Conservation (phyloP, 805 yeast genomes). For the Ogataea saltuana region DNA sequence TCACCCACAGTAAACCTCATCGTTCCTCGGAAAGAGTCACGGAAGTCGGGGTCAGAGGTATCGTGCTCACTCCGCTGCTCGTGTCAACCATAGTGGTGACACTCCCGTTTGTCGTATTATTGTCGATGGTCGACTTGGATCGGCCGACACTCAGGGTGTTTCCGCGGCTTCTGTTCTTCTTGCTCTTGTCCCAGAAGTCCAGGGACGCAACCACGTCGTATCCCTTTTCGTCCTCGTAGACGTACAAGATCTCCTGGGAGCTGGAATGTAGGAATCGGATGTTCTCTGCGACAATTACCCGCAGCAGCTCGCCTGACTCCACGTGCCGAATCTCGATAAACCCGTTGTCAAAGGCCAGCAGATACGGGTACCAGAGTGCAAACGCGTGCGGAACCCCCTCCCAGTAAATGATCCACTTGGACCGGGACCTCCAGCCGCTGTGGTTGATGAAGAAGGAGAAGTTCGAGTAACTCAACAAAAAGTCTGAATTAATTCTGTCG, state of each 20-base stretch:
- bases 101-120: neutral
- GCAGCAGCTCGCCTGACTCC: constrained; percentile 78
- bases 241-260: constrained; percentile 91
- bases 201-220: constrained; percentile 89
- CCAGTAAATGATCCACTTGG: constrained; percentile 95
- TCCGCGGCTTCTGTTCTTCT: constrained; percentile 30
- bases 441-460: constrained; percentile 92
- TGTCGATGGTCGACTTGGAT: neutral
- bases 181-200: constrained; percentile 73
- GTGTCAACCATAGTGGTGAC: neutral
- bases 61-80: neutral
- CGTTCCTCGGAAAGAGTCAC: too few species aligned
- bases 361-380: constrained; percentile 91
- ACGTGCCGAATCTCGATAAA: constrained; percentile 93
- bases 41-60: too few species aligned
- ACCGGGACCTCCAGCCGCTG: constrained; percentile 95
- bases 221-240: constrained; percentile 87
- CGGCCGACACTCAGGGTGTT: constrained; percentile 14
- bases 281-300: constrained; percentile 91
- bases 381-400: constrained; percentile 93
- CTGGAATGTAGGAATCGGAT: constrained; percentile 85
- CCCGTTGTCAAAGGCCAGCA: constrained; percentile 84
- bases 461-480: constrained; percentile 84
- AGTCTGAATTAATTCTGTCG: constrained; percentile 86
- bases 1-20: too few species aligned